Percentiles rank a stretch among this genome's conserved stretches.
Conservation (phyloP, 495 filamentous ascomycete genomes). For the Elasticomyces elasticus region DNA sequence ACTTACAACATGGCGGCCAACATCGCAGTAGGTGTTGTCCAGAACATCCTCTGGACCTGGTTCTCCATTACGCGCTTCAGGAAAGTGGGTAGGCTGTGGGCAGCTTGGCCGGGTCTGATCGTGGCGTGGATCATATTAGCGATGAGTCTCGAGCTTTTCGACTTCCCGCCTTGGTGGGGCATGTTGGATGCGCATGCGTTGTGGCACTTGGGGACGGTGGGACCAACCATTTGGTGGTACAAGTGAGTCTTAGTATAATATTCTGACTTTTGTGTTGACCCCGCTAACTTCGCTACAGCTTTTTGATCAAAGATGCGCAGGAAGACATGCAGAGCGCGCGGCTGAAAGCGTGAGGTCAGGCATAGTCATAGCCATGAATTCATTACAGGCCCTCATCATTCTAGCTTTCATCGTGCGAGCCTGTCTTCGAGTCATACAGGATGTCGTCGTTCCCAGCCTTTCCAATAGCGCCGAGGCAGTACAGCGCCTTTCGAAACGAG, state of each 20-base stretch:
- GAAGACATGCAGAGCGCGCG: conserved; percentile 25
- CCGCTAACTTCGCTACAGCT: conserved; percentile 11
- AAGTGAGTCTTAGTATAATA: conserved; percentile 55
- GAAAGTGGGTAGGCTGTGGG: conserved; percentile 61
- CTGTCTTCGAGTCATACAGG: too few relatives aligned
- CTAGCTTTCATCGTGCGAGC: too few relatives aligned
- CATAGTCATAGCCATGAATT: not conserved
- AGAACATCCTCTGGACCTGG: conserved; percentile 75
- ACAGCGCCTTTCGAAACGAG: too few relatives aligned
- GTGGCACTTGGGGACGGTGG: conserved; percentile 91
- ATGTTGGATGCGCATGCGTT: conserved; percentile 88
- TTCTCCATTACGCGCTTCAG: conserved; percentile 71
- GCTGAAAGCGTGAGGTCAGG: conserved; percentile 22
- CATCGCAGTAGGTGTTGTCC: conserved; percentile 66
- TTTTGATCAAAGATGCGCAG: conserved; percentile 30
- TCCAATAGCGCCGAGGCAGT: too few relatives aligned
- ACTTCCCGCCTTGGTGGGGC: conserved; percentile 79
- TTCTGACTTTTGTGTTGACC: not conserved
- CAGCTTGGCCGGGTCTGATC: conserved; percentile 82
- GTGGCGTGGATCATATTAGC: conserved; percentile 85
- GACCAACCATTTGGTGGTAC: conserved; percentile 86
- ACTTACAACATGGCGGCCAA: conserved; percentile 97
- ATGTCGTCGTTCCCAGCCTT: too few relatives aligned
- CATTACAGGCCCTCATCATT: too few relatives aligned
- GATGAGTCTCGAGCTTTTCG: conserved; percentile 90